Evolutionary conservation across 306 rosid species (phyloP), one percentile per base, ranked within the genome.

Genomic region (Dryas drummondii): DNA sequence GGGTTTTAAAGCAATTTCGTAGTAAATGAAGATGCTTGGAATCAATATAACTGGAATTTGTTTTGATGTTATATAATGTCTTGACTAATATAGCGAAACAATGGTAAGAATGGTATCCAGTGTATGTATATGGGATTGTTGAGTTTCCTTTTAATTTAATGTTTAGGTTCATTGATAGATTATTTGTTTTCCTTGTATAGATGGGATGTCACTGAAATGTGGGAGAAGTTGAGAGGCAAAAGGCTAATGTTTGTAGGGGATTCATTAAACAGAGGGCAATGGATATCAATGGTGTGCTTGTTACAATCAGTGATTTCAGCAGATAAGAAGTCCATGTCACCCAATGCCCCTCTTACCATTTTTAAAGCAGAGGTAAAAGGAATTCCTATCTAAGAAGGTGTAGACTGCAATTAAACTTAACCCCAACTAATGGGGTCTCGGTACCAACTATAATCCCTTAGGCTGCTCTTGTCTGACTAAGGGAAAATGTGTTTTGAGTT

Each of bases 241-340:
- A 86, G 99, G 82, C 81, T 94, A 75, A 94, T 94, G 99, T 94
- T 94, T 86, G 99, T 92, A 7, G 99, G 99, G 73, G 99, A 94
- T 87, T 94, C 98, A 32, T 84, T 94, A 61, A 94, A 94, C 66
- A 82, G 99, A 86, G 99, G 99, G 51, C 98, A 94, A 64, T 94
- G 99, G 99, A 92, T 94, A 82, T 88, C 99, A 56, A 85, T 94
- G 96, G 90, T 94, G 45, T 94, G 99, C 70, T 79, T 94, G 89
- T 86, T 94, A 66, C 99, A 94, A 75, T 90, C 96, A 22, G 97
- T 84, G 71, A 90, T 94, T 83, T 93, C 99, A 3, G 83, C 88
- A 41, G 82, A 94, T 73, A 90, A 85, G 85, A 90, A 89, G 84
- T 87, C 98, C 64, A 92, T 94, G 88, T 81, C 99, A 0, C 99